Evolutionary conservation across 805 yeast genomes (phyloP).

Genomic region (Hanseniaspora vineae): DNA sequence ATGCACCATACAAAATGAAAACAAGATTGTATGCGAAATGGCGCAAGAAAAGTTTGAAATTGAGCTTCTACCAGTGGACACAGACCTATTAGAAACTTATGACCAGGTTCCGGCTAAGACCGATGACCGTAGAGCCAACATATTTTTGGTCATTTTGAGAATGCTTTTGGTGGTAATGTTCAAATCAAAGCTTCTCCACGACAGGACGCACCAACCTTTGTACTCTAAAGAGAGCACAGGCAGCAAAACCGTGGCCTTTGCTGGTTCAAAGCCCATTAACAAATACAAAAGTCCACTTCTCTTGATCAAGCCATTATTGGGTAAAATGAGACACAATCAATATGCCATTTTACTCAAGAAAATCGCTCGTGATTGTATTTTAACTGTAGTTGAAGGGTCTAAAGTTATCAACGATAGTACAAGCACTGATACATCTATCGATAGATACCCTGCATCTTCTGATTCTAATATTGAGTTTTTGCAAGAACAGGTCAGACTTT

Average conservation of each 20-base stretch:
- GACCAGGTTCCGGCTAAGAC: constrained; percentile 33
- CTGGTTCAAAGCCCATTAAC: constrained; percentile 3
- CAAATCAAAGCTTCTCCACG: constrained; percentile 24
- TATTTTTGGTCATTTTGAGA: constrained; percentile 22
- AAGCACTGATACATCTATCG: background rate
- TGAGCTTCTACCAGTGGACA: constrained; percentile 39
- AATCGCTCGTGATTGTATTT: constrained; percentile 15
- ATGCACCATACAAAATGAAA: constrained; percentile 49
- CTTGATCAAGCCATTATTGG: constrained; percentile 20
- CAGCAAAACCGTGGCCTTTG: constrained; percentile 3
- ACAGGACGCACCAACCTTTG: constrained; percentile 13
- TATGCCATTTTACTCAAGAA: constrained; percentile 17
- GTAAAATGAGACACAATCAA: constrained; percentile 21
- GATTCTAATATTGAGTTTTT: constrained; percentile 16
- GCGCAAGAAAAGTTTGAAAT: constrained; percentile 59
- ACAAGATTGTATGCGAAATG: constrained; percentile 52
- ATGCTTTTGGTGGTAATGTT: constrained; percentile 26
- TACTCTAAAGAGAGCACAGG: background rate
- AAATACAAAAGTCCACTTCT: constrained; percentile 10
- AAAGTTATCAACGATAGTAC: constrained; percentile 1
- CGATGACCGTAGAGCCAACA: constrained; percentile 25
- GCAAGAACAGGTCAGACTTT: constrained; percentile 14
- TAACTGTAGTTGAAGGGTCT: constrained; percentile 13
- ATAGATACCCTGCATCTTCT: background rate
- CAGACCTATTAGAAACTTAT: constrained; percentile 22